Percentiles rank a stretch among this genome's conserved stretches.
phyloP scores from a whole-genome alignment of 768 basidiomycete genomes.

The Lentinula lateritia region DNA sequence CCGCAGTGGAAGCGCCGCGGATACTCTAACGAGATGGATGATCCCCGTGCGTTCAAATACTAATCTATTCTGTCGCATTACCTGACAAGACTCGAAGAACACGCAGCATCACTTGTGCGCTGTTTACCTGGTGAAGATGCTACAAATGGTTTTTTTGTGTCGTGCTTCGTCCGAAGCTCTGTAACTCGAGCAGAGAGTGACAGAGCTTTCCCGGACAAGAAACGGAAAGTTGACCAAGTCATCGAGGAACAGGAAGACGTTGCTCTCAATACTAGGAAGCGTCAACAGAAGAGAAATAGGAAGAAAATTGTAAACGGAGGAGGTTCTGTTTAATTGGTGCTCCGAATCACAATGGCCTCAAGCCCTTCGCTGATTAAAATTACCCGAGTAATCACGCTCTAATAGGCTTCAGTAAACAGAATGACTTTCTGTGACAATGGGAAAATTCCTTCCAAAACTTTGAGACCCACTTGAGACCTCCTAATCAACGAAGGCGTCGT shows the following conservation, averaged over 20 bases:
- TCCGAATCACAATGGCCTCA: too few species aligned
- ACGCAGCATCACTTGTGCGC: constrained; percentile 60
- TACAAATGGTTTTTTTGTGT: constrained; percentile 97
- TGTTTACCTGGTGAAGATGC: constrained; percentile 79
- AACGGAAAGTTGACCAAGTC: background rate
- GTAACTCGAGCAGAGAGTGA: too few species aligned
- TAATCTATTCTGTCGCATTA: background rate
- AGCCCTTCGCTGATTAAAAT: too few species aligned
- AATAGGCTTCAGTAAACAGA: too few species aligned
- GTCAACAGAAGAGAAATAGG: background rate
- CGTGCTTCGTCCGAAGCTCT: constrained; percentile 63
- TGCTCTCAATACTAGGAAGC: background rate
- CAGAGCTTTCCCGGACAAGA: background rate
- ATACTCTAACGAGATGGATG: constrained; percentile 53
- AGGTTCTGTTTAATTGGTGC: too few species aligned
- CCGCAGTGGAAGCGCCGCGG: constrained; percentile 85
- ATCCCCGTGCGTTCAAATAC: constrained; percentile 34
- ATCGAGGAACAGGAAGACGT: too few species aligned
- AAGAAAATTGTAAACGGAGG: background rate
- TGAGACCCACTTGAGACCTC: too few species aligned
- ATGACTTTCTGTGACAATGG: too few species aligned
- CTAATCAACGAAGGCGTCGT: too few species aligned
- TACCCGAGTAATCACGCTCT: too few species aligned
- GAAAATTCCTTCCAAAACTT: too few species aligned
- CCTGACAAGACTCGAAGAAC: constrained; percentile 25